Base-by-base conservation (phyloP, 2,329 filamentous ascomycete species). In the Sporothrix pseudoabietina region DNA sequence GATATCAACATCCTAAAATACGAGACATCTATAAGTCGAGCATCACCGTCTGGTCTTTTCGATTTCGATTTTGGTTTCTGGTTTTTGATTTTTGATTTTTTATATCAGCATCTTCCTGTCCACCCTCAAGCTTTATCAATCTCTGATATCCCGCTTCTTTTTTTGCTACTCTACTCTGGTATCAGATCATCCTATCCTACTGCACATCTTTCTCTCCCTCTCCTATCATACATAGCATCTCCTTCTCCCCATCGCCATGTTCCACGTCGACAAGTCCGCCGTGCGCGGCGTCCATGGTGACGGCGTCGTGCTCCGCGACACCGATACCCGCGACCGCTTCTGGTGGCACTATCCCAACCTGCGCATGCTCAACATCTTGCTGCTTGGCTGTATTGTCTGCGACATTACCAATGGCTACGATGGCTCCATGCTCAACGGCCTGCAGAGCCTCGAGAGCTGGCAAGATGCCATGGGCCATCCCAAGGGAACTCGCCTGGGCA, bases 381-480 rank as follows among this genome's bases (percentile, higher is more conserved):
- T 74, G 44, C 71, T 74, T 12, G 73, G 73, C 54, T 74, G 73
- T 55, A 74, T 74, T 41, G 71, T 74, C 32, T 73, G 71, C 26
- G 71, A 74, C 69, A 69, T 74, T 5, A 74, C 73, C 66, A 74
- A 73, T 44, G 73, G 73, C 41, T 75, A 74, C 59, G 74, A 75
- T 22, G 78, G 79, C n/a, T 80, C 80, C 9, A 77, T 83, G 69
- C 80, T 82, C 78, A 83, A 83, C 71, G 82, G 81, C 10, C 76
- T 83, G 1, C 82, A 83, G 74, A 76, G 79, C 3, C 75, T 80
- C 1, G 54, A 76, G 0, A 75, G 78, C 71, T 83, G 82, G 82
- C 78, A 79, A 70, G 68, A 72, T 8, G 82, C 81, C 75, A 80
- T 83, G 54, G 77, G 78, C 44, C 76, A 79, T 16, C 79, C 79